Evolutionary conservation across 2,329 filamentous ascomycete genomes (phyloP).

Genomic region (Diatrype stigma): DNA sequence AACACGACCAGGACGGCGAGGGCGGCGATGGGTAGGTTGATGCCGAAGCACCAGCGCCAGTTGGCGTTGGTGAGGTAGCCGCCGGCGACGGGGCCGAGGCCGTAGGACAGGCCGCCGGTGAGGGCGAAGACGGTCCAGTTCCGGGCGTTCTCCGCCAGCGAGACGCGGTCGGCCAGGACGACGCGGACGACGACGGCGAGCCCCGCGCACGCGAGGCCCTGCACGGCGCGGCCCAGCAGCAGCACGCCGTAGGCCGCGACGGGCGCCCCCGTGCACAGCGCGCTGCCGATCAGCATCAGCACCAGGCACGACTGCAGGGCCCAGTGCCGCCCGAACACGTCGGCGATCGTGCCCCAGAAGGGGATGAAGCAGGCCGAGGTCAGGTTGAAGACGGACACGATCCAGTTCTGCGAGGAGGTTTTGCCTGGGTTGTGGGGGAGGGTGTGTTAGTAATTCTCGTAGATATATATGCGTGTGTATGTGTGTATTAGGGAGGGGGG

Average conservation of each 20-base stretch:
- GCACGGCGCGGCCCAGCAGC: slow-evolving; percentile 58
- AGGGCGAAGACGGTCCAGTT: slow-evolving; percentile 61
- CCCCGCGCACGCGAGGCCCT: slow-evolving; percentile 59
- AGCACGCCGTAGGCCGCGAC: slow-evolving; percentile 52
- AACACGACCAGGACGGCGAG: slow-evolving; percentile 50
- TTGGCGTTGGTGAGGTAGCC: slow-evolving; percentile 50
- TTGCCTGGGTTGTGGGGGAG: slow-evolving; percentile 32
- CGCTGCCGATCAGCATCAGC: slow-evolving; percentile 55
- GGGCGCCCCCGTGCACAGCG: slow-evolving; percentile 56
- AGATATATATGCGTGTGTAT: too few species aligned
- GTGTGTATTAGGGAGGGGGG: not conserved
- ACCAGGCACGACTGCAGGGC: slow-evolving; percentile 54
- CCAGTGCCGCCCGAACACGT: slow-evolving; percentile 60
- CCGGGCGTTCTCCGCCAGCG: slow-evolving; percentile 55
- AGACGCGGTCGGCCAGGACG: slow-evolving; percentile 62
- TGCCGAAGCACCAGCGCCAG: slow-evolving; percentile 66
- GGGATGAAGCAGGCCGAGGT: slow-evolving; percentile 65
- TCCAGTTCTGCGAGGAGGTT: slow-evolving; percentile 61
- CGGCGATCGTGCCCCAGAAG: slow-evolving; percentile 59
- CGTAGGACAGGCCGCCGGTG: slow-evolving; percentile 55
- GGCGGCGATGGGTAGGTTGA: slow-evolving; percentile 54
- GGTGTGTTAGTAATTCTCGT: slow-evolving; percentile 7
- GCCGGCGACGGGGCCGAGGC: slow-evolving; percentile 58
- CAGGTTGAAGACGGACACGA: slow-evolving; percentile 65
- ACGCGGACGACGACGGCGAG: slow-evolving; percentile 57